phyloP scores from a whole-genome alignment of 306 rosid genomes.

The Morella rubra region DNA sequence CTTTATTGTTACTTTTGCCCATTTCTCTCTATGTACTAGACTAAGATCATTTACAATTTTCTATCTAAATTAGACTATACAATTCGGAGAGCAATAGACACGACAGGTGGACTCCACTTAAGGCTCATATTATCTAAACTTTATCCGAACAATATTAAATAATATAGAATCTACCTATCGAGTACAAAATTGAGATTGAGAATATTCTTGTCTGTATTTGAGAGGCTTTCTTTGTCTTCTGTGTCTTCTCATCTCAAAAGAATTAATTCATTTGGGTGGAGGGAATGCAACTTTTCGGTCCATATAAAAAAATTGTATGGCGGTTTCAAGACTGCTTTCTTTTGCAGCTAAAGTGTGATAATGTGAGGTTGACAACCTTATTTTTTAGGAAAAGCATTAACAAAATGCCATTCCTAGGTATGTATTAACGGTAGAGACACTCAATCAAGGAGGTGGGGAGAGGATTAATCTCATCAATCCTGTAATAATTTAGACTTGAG shows the following conservation, averaged over 20 bases:
- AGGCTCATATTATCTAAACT: too few species aligned
- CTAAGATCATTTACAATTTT: too few species aligned
- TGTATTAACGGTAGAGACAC: conserved; percentile 7
- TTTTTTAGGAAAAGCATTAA: conserved; percentile 24
- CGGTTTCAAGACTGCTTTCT: neutral
- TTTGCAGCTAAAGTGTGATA: neutral
- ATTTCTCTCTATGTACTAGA: neutral
- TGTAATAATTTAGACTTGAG: conserved; percentile 25
- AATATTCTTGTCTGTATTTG: too few species aligned
- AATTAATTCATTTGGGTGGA: neutral
- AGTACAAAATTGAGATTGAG: too few species aligned
- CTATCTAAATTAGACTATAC: too few species aligned
- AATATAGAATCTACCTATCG: neutral
- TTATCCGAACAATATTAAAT: too few species aligned
- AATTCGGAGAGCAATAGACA: too few species aligned
- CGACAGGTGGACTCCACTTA: too few species aligned
- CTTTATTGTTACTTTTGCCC: neutral
- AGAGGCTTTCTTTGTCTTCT: neutral
- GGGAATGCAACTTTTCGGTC: neutral
- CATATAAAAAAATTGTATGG: neutral
- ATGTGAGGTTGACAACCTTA: conserved; percentile 22
- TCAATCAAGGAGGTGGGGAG: conserved; percentile 35
- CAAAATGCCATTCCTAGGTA: conserved; percentile 20
- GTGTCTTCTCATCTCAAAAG: neutral
- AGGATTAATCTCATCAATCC: conserved; percentile 50